Base-by-base conservation (phyloP, 345 rosid genomes). In the Physaria fendleri region DNA sequence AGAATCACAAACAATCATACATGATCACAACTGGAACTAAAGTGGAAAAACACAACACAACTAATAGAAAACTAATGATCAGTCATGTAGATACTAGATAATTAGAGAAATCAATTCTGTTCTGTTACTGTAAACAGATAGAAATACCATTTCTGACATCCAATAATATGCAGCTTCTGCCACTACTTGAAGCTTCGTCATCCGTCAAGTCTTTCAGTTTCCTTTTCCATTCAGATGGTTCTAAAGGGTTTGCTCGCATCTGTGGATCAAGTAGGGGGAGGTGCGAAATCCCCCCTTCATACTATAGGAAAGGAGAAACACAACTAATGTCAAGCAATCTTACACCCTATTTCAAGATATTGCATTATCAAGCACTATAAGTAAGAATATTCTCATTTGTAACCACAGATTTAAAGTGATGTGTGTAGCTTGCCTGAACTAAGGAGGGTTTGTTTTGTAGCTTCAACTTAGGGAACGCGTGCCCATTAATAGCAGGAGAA, bases 401-500 rank as follows among this genome's bases (percentile, higher is more conserved):
- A 39, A 27, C 2, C 42, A 28, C 40, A 13, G 1, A 39, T 2
- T 27, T 17, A 55, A 54, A 46, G 15, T 24, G 46, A 27, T 33
- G 39, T 29, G 42, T 8, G 58, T 59, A 14, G 54, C 86, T 79
- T 76, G 76, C 98, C 90, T 88, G 96, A 7, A 92, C 98, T 55
- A 92, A 74, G 25, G 90, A 85, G 21, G 93, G 85, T 79, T 86
- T 88, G 71, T 85, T 82, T 59, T 87, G 90, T 73, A 92, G 66
- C 84, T 81, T 88, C 64, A 92, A 53, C 72, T 77, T 92, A 9
- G 93, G 96, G 69, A 92, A 92, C 28, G 95, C 88, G 71, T 92
- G 98, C 7, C 93, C 85, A 72, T 66, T 64, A 4, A 66, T 13
- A 59, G 95, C 85, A 40, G 90, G 93, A 77, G 95, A 84, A 59